phyloP scores from a whole-genome alignment of 176 grass and related monocot species.

The Triticum aestivum region DNA sequence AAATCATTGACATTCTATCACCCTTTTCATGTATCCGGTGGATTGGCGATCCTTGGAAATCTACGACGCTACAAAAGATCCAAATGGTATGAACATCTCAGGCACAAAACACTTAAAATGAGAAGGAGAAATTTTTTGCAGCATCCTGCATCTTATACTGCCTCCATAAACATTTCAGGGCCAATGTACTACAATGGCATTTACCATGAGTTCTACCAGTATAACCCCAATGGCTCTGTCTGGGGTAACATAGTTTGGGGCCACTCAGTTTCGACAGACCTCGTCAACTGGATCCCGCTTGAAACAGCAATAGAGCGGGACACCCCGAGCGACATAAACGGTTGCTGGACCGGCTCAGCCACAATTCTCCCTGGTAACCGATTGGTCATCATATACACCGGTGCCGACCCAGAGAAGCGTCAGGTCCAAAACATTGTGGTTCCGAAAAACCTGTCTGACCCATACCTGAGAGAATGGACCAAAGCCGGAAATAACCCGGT shows the following conservation, averaged over 20 bases:
- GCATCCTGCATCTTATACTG: background rate
- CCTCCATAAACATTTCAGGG: constrained; percentile 41
- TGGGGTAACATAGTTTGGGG: constrained; percentile 86
- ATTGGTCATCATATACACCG: constrained; percentile 76
- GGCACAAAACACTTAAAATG: background rate
- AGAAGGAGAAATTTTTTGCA: background rate
- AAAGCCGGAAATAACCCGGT: constrained; percentile 66
- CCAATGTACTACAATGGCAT: constrained; percentile 94
- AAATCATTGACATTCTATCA: constrained; percentile 5
- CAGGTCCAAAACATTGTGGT: constrained; percentile 75
- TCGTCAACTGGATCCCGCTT: constrained; percentile 69
- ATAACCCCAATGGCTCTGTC: constrained; percentile 57
- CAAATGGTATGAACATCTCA: constrained; percentile 66
- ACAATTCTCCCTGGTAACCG: constrained; percentile 45
- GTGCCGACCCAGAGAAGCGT: constrained; percentile 48
- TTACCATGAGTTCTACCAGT: constrained; percentile 97
- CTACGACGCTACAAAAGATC: constrained; percentile 48
- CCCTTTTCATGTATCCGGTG: constrained; percentile 26
- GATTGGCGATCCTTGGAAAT: background rate
- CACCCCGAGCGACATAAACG: constrained; percentile 54
- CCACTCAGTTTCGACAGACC: constrained; percentile 76
- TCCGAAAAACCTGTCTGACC: constrained; percentile 75
- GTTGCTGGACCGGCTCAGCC: constrained; percentile 87
- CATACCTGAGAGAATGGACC: constrained; percentile 73
- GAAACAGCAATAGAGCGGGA: constrained; percentile 46